Percentiles rank a stretch among this genome's conserved stretches.
Conservation (phyloP, 768 basidiomycete species). For the Cyclocybe cylindracea region DNA sequence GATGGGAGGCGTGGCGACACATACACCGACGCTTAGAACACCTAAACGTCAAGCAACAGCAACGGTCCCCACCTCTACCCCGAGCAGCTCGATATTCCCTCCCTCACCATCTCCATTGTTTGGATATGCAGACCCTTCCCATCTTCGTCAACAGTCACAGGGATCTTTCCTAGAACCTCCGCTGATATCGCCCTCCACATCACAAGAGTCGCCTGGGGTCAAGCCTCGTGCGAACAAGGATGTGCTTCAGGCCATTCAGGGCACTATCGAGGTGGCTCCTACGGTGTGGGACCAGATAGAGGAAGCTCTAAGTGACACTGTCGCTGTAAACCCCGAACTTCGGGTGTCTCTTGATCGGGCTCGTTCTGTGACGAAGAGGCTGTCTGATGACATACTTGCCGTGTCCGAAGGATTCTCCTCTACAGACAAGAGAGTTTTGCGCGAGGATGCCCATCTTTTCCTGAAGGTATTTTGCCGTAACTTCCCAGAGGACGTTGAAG, state of each 20-base stretch:
- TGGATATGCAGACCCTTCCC: conserved; percentile 15
- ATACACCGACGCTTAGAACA: conserved; percentile 45
- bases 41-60: conserved; percentile 52
- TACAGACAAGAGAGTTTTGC: conserved; percentile 60
- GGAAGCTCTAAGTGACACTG: conserved; percentile 56
- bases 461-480: conserved; percentile 59
- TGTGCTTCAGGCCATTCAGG: conserved; percentile 75
- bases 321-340: conserved; percentile 43
- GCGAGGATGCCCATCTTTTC: conserved; percentile 79
- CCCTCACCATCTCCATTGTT: conserved; percentile 22
- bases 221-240: conserved; percentile 77
- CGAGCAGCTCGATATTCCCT: conserved; percentile 44
- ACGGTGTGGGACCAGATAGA: conserved; percentile 82
- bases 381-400: conserved; percentile 58
- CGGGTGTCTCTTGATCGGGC: conserved; percentile 61
- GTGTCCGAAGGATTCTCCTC: conserved; percentile 58
- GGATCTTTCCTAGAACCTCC: conserved; percentile 36
- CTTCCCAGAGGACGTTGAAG: conserved; percentile 1
- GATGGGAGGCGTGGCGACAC: conserved; percentile 36
- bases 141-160: conserved; percentile 43
- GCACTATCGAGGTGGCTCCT: conserved; percentile 78
- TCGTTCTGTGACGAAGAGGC: conserved; percentile 59
- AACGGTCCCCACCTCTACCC: conserved; percentile 28
- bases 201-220: conserved; percentile 49
- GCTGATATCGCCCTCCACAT: conserved; percentile 34